These are phyloP conservation scores for Pseudogymnoascus sp. DNA, from an alignment of 2,329 filamentous ascomycete species.

Conservation along the genomic window DNA sequence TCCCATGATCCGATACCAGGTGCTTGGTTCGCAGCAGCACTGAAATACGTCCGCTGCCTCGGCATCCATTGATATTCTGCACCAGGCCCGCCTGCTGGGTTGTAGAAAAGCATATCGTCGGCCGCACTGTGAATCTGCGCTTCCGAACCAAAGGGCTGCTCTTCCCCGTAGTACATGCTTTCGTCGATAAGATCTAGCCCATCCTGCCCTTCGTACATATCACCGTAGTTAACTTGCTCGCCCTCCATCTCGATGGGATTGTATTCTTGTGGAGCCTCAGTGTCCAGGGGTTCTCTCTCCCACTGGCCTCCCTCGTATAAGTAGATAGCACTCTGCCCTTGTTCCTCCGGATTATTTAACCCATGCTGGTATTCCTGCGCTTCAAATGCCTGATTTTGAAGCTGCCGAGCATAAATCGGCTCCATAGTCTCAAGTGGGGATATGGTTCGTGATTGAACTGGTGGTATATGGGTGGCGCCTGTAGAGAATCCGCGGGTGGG, in stretches of 20 bases:
- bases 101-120: background rate
- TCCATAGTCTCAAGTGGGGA: background rate
- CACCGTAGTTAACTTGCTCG: background rate
- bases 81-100: background rate
- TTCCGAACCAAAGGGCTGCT: background rate
- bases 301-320: background rate
- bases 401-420: background rate
- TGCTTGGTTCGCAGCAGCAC: background rate
- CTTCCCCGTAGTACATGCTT: background rate
- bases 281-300: background rate
- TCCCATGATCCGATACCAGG: background rate
- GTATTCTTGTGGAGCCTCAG: background rate
- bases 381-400: background rate
- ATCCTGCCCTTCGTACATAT: background rate
- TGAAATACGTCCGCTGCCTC: background rate
- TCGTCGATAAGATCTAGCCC: background rate
- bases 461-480: background rate
- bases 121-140: background rate
- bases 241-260: background rate
- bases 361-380: background rate
- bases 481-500: background rate
- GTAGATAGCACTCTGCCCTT: background rate
- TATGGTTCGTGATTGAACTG: background rate
- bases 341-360: background rate
- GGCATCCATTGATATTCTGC: background rate